phyloP scores from a whole-genome alignment of 768 basidiomycete species.

The Amanita pseudoporphyria region DNA sequence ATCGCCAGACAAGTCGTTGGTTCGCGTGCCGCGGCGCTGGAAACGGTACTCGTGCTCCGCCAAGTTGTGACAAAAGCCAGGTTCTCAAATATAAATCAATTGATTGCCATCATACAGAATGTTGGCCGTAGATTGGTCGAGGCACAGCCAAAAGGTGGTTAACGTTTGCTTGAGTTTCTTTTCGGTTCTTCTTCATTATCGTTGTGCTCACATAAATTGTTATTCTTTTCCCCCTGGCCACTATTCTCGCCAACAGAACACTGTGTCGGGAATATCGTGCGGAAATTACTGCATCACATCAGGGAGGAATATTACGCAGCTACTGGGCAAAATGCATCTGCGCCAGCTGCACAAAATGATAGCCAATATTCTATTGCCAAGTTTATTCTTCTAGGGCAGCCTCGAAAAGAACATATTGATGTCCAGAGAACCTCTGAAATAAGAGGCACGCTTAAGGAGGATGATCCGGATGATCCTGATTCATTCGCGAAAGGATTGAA shows the following conservation, averaged over 20 bases:
- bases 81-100: conserved; percentile 80
- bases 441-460: conserved; percentile 51
- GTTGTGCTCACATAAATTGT: conserved; percentile 1
- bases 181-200: conserved; percentile 1
- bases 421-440: conserved; percentile 35
- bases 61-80: conserved; percentile 83
- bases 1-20: conserved; percentile 78
- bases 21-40: conserved; percentile 79
- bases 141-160: conserved; percentile 88
- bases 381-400: conserved; percentile 76
- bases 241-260: conserved; percentile 49
- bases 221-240: not conserved
- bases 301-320: conserved; percentile 92
- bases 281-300: conserved; percentile 88
- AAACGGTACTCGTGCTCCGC: conserved; percentile 80
- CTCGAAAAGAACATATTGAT: conserved; percentile 41
- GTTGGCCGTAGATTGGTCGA: conserved; percentile 78
- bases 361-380: conserved; percentile 65
- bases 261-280: conserved; percentile 89
- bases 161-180: conserved; percentile 6
- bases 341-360: conserved; percentile 15
- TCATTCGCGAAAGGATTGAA: conserved; percentile 73
- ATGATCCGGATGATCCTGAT: conserved; percentile 69
- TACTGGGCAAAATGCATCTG: conserved; percentile 33
- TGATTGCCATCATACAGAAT: conserved; percentile 67